Evolutionary conservation across 2,329 filamentous ascomycete species (phyloP).

Genomic region (Colletotrichum magnum): DNA sequence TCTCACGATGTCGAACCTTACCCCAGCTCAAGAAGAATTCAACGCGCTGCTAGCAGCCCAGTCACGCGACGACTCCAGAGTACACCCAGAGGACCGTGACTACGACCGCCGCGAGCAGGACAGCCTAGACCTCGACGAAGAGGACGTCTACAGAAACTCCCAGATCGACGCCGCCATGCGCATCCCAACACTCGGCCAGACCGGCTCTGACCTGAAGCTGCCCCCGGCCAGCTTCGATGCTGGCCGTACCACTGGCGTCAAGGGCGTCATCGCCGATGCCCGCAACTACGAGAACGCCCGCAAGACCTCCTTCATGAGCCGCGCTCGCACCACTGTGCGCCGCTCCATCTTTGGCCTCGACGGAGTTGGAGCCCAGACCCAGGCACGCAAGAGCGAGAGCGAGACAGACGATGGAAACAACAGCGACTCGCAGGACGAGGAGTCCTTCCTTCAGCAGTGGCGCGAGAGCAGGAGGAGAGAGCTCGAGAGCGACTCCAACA

Average conservation of each 20-base stretch:
- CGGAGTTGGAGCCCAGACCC: constrained; percentile 38
- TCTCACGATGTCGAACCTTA: constrained; percentile 66
- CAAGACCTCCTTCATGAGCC: constrained; percentile 67
- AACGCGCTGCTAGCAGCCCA: constrained; percentile 73
- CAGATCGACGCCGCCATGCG: constrained; percentile 77
- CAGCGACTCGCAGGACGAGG: constrained; percentile 77
- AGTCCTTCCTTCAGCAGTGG: constrained; percentile 88
- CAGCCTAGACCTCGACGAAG: constrained; percentile 64
- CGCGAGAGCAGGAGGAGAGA: constrained; percentile 84
- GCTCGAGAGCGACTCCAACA: constrained; percentile 74
- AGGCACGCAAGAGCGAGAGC: constrained; percentile 59
- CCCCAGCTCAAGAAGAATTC: constrained; percentile 77
- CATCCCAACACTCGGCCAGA: constrained; percentile 67
- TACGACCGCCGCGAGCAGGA: constrained; percentile 54
- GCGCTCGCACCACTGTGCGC: constrained; percentile 64
- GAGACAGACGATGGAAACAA: constrained; percentile 59
- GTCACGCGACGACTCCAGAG: constrained; percentile 55
- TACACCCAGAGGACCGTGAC: constrained; percentile 73
- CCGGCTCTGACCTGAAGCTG: constrained; percentile 68
- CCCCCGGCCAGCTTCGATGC: constrained; percentile 75
- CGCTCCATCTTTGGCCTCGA: constrained; percentile 68
- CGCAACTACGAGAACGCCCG: constrained; percentile 80
- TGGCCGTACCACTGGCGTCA: constrained; percentile 83
- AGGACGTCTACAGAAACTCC: constrained; percentile 65
- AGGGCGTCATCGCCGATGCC: constrained; percentile 89